phyloP scores from a whole-genome alignment of 2,329 filamentous ascomycete species.

The Drechmeria coniospora region DNA sequence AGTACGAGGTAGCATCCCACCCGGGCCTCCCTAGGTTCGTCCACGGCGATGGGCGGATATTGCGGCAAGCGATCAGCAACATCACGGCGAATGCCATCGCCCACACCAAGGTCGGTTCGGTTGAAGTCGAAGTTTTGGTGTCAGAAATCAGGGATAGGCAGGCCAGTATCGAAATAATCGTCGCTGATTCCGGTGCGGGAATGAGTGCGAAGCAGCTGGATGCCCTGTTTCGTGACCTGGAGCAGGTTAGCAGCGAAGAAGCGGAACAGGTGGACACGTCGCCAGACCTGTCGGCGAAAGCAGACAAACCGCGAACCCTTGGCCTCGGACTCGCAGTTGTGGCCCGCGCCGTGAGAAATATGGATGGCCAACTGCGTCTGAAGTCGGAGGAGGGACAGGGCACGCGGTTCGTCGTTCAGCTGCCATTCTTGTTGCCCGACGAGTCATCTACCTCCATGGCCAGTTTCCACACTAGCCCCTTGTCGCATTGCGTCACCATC shows the following conservation, averaged over 20 bases:
- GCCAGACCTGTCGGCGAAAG: constrained; percentile 13
- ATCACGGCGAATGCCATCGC: constrained; percentile 75
- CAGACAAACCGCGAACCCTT: constrained; percentile 31
- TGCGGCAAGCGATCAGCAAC: constrained; percentile 75
- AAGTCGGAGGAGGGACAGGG: constrained; percentile 75
- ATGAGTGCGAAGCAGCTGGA: constrained; percentile 50
- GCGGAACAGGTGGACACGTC: constrained; percentile 11
- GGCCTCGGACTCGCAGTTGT: constrained; percentile 80
- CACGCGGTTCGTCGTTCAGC: constrained; percentile 64
- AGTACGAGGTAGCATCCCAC: constrained; percentile 52
- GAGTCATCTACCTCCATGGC: constrained; percentile 14
- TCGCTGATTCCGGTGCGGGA: constrained; percentile 60
- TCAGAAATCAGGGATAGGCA: constrained; percentile 34
- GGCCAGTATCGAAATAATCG: constrained; percentile 56
- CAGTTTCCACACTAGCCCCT: constrained; percentile 2
- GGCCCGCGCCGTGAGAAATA: constrained; percentile 73
- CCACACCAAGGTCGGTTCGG: constrained; percentile 51
- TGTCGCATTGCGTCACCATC: constrained; percentile 6
- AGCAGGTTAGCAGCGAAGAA: constrained; percentile 39
- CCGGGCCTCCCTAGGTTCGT: constrained; percentile 55
- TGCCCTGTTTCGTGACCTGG: constrained; percentile 40
- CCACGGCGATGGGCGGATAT: constrained; percentile 61
- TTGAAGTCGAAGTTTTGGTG: constrained; percentile 57
- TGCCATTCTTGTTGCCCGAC: constrained; percentile 54
- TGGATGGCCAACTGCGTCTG: constrained; percentile 73